A percentile compares a stretch with the other conserved stretches of the same genome.
phyloP scores from a whole-genome alignment of 1,139 yeast species.

The Yamadazyma epiphylla region DNA sequence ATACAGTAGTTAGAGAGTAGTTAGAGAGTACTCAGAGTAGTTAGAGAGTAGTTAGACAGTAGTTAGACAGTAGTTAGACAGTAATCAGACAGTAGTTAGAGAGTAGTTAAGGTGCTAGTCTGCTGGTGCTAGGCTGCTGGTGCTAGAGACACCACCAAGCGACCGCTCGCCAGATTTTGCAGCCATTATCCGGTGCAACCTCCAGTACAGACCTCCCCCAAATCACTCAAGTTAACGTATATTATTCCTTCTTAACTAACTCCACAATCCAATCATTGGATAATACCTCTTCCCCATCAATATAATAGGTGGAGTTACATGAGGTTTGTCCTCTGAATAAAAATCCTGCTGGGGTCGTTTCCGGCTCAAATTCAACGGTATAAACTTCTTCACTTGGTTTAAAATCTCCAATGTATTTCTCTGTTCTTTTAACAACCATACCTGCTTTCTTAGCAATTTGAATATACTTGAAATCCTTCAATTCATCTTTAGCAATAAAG shows the following conservation, averaged over 20 bases:
- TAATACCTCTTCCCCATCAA: constrained; percentile 27
- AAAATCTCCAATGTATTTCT: constrained; percentile 27
- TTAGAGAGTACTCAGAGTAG: too few species aligned
- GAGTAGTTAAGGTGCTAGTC: too few species aligned
- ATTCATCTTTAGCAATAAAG: constrained; percentile 29
- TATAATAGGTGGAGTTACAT: constrained; percentile 32
- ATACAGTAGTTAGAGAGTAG: too few species aligned
- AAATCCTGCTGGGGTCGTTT: constrained; percentile 41
- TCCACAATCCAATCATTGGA: constrained; percentile 34
- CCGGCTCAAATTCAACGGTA: constrained; percentile 29
- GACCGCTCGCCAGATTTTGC: too few species aligned
- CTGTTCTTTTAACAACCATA: constrained; percentile 30
- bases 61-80: too few species aligned
- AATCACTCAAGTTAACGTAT: background rate
- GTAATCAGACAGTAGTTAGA: too few species aligned
- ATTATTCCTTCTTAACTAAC: constrained; percentile 25
- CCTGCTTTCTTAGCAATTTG: constrained; percentile 40
- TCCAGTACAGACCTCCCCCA: background rate
- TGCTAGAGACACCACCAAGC: constrained; percentile 2
- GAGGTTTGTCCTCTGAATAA: constrained; percentile 35
- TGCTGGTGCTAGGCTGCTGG: too few species aligned
- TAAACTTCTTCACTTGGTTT: constrained; percentile 29
- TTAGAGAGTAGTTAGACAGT: too few species aligned
- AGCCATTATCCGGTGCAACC: too few species aligned
- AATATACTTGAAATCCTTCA: constrained; percentile 32